A percentile compares a stretch with the other conserved stretches of the same genome.
These are phyloP conservation scores for Cystobasidium slooffiae DNA, from an alignment of 1,284 basidiomycete genomes.

Conservation along the genomic window DNA sequence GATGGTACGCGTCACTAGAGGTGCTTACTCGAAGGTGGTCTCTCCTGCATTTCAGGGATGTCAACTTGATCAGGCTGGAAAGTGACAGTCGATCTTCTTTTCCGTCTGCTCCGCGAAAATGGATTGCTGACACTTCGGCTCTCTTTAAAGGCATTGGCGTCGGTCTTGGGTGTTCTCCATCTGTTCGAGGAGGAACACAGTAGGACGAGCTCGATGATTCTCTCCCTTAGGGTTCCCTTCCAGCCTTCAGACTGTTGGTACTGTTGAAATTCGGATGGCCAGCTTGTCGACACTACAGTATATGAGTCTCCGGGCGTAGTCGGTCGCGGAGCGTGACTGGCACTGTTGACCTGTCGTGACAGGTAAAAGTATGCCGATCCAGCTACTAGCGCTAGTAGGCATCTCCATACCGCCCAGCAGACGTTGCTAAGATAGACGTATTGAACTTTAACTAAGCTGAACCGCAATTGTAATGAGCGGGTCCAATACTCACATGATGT, in stretches of 20 bases:
- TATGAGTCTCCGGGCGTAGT: slow-evolving; percentile 3
- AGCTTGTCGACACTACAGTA: slow-evolving; percentile 1
- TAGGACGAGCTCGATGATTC: slow-evolving; percentile 17
- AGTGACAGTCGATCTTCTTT: background rate
- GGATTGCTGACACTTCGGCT: background rate
- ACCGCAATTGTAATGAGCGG: background rate
- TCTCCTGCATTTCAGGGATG: slow-evolving; percentile 4
- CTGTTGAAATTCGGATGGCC: background rate
- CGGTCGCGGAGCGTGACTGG: background rate
- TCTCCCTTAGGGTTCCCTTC: slow-evolving; percentile 11
- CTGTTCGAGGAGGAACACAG: slow-evolving; percentile 26
- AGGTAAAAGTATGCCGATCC: background rate
- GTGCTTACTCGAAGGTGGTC: slow-evolving; percentile 14
- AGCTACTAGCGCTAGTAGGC: background rate
- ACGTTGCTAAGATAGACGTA: slow-evolving; percentile 3
- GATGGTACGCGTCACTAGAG: background rate
- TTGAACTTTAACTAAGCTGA: background rate
- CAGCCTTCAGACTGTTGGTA: background rate
- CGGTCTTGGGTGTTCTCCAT: slow-evolving; percentile 16
- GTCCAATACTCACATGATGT: slow-evolving; percentile 41
- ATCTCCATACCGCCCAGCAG: slow-evolving; percentile 22
- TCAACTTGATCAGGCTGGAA: background rate
- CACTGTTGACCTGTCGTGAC: background rate
- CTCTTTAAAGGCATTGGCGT: background rate
- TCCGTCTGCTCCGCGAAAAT: background rate